phyloP scores from a whole-genome alignment of 345 rosid genomes.

The Atalantia buxifolia region DNA sequence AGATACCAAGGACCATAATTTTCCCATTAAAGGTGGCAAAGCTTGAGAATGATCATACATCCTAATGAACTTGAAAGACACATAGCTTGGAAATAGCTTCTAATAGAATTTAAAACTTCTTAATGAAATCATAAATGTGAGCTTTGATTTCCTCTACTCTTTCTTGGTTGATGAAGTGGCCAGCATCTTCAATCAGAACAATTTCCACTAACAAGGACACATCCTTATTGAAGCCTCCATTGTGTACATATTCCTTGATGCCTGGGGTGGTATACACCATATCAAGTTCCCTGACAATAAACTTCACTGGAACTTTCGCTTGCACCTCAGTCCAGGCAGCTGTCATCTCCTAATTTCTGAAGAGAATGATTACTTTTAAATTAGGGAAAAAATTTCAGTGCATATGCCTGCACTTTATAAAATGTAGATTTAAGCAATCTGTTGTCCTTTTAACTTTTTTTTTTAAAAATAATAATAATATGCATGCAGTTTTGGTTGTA shows the following conservation, averaged over 20 bases:
- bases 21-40: too few species aligned
- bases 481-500: too few species aligned
- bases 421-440: too few species aligned
- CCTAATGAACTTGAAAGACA: too few species aligned
- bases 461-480: too few species aligned
- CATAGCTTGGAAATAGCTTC: not conserved
- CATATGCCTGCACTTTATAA: too few species aligned
- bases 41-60: too few species aligned
- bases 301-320: slow-evolving; percentile 67
- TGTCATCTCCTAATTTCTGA: slow-evolving; percentile 78
- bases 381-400: not conserved
- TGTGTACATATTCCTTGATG: slow-evolving; percentile 52
- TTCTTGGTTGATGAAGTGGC: slow-evolving; percentile 75
- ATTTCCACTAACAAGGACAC: slow-evolving; percentile 58
- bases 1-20: too few species aligned
- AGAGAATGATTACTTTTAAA: not conserved
- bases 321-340: slow-evolving; percentile 57
- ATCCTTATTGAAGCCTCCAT: slow-evolving; percentile 42
- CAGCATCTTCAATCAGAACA: slow-evolving; percentile 60
- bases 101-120: slow-evolving; percentile 23
- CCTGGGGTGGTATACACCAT: slow-evolving; percentile 60
- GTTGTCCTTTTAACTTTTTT: not conserved
- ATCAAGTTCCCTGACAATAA: slow-evolving; percentile 60
- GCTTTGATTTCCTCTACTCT: slow-evolving; percentile 51
- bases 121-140: slow-evolving; percentile 52